Conservation (phyloP, 441 rosid species). For the Syzygium malaccense region DNA sequence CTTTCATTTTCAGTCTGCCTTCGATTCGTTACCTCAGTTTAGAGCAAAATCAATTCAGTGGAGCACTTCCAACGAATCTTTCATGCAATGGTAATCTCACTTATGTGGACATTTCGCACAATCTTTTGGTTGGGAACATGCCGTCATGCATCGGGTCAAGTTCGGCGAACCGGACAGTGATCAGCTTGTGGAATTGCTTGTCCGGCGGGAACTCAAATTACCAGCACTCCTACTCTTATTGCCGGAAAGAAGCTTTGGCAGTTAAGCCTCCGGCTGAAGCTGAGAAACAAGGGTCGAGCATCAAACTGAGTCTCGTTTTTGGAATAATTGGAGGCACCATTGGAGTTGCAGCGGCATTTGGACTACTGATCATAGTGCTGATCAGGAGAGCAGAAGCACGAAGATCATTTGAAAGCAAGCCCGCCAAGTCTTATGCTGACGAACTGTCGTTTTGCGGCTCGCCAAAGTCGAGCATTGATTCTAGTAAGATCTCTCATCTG, state of each 20-base stretch:
- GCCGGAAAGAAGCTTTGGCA: conserved; percentile 75
- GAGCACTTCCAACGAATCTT: conserved; percentile 35
- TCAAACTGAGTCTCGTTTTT: conserved; percentile 43
- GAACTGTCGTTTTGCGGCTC: conserved; percentile 47
- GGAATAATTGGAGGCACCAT: conserved; percentile 54
- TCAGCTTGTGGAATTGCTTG: conserved; percentile 77
- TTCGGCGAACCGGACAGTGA: conserved; percentile 35
- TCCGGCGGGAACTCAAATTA: conserved; percentile 32
- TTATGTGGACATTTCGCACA: conserved; percentile 58
- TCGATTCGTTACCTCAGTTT: conserved; percentile 51
- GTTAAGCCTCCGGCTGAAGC: conserved; percentile 38
- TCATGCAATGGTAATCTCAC: conserved; percentile 45
- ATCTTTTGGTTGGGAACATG: conserved; percentile 64
- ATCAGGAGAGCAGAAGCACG: conserved; percentile 33
- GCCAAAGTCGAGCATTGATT: conserved; percentile 39
- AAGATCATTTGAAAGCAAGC: conserved; percentile 21
- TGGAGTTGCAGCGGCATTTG: conserved; percentile 29
- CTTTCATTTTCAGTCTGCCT: conserved; percentile 49
- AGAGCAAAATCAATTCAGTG: conserved; percentile 48
- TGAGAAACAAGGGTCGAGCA: conserved; percentile 18
- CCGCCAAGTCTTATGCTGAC: conserved; percentile 30
- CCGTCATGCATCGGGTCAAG: conserved; percentile 46
- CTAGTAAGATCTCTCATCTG: conserved; percentile 42
- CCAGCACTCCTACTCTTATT: conserved; percentile 68
- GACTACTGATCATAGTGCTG: conserved; percentile 29